phyloP scores from a whole-genome alignment of 805 yeast genomes.

The Ogataea ganodermae region DNA sequence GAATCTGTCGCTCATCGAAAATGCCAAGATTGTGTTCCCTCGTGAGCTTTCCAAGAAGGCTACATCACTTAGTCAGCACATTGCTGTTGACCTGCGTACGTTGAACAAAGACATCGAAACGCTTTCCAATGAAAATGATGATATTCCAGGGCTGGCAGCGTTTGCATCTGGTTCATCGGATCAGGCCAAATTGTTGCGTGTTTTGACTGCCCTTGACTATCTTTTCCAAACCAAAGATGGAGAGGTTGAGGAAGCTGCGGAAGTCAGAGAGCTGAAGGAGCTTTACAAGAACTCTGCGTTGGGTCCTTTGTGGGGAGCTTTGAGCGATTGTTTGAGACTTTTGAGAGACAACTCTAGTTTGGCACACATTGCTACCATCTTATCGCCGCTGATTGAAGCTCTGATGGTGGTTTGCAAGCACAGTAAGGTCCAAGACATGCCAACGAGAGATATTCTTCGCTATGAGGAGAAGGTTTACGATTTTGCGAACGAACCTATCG shows the following conservation, averaged over 20 bases:
- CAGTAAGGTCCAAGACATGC: slow-evolving; percentile 61
- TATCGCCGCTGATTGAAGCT: slow-evolving; percentile 86
- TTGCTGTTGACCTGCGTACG: slow-evolving; percentile 55
- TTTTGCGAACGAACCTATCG: slow-evolving; percentile 73
- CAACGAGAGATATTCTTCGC: slow-evolving; percentile 54
- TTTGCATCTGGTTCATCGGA: slow-evolving; percentile 82
- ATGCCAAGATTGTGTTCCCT: slow-evolving; percentile 67
- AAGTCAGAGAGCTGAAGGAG: slow-evolving; percentile 50
- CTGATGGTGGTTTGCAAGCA: slow-evolving; percentile 96
- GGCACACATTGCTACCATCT: slow-evolving; percentile 70
- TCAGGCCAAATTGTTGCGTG: slow-evolving; percentile 84
- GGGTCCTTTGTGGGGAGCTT: slow-evolving; percentile 82
- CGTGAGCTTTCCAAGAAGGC: slow-evolving; percentile 67
- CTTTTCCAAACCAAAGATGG: slow-evolving; percentile 54
- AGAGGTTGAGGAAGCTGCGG: slow-evolving; percentile 33
- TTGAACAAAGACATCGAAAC: slow-evolving; percentile 48
- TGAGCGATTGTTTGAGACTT: slow-evolving; percentile 68
- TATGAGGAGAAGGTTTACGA: slow-evolving; percentile 67
- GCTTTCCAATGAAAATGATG: slow-evolving; percentile 43
- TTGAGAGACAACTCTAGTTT: slow-evolving; percentile 60
- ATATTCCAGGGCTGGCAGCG: slow-evolving; percentile 50
- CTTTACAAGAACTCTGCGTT: slow-evolving; percentile 70
- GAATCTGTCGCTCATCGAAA: slow-evolving; percentile 61
- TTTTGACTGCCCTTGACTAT: slow-evolving; percentile 85
- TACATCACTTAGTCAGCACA: slow-evolving; percentile 51